phyloP scores from a whole-genome alignment of 2,329 filamentous ascomycete species.

The Cercospora berteroae region DNA sequence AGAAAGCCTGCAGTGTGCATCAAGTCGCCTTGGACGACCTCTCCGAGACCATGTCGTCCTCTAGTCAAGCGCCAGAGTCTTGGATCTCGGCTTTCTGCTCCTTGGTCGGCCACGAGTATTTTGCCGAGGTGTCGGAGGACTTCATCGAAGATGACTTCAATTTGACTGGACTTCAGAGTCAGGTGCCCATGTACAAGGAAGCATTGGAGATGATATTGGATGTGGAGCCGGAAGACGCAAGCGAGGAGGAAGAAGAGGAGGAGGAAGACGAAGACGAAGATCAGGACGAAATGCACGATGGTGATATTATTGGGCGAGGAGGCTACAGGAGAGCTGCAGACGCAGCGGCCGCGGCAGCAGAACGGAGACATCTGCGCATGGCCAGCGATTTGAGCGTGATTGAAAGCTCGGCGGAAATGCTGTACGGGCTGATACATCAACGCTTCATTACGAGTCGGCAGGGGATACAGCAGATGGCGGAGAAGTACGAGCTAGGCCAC shows the following conservation, averaged over 20 bases:
- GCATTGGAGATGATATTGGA: constrained; percentile 99
- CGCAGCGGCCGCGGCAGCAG: constrained; percentile 47
- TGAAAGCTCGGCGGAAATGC: constrained; percentile 94
- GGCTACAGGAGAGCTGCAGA: constrained; percentile 34
- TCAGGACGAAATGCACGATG: constrained; percentile 55
- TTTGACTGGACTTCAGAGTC: constrained; percentile 87
- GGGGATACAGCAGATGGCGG: constrained; percentile 98
- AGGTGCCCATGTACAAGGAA: constrained; percentile 99
- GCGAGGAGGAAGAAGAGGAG: constrained; percentile 76
- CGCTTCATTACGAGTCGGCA: constrained; percentile 95
- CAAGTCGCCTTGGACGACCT: constrained; percentile 27
- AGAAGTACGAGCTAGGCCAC: constrained; percentile 96
- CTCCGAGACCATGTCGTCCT: constrained; percentile 52
- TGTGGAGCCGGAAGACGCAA: constrained; percentile 91
- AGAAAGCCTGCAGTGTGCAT: constrained; percentile 33
- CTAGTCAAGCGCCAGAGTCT: constrained; percentile 68
- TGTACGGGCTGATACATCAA: constrained; percentile 97
- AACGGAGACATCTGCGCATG: constrained; percentile 79
- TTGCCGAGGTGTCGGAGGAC: constrained; percentile 96
- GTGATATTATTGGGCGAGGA: constrained; percentile 47
- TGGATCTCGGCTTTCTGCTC: constrained; percentile 99
- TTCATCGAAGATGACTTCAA: constrained; percentile 99
- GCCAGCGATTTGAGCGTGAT: constrained; percentile 92
- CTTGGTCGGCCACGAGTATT: constrained; percentile 94
- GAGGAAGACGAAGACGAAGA: constrained; percentile 57